Evolutionary conservation across 805 yeast genomes (phyloP), one percentile per base, ranked within the genome.

Genomic region (Myxozyma sirexii): DNA sequence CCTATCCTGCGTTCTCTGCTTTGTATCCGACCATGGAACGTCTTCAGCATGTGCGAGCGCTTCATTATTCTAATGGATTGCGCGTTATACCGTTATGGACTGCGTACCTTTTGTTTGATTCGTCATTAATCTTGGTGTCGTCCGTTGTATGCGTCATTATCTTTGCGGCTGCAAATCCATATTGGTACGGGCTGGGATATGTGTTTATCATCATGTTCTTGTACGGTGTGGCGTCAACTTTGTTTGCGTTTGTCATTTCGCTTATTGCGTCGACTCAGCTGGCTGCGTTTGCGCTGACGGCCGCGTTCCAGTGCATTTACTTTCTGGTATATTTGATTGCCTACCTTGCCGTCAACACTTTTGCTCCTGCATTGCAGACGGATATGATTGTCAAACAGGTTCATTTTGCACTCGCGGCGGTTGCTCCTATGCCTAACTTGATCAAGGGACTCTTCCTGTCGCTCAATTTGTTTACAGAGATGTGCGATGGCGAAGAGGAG

Each of bases 1-100:
- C 71, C 3, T 74, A 69, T 21, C 76, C 76, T 7, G 76, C 76
- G 0, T 72, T 73, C 54, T 61, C 70, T 3, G 65, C 72, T 1
- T 59, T 73, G 27, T 73, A 73, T 53, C 76, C 76, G 1, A 74
- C 76, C 2, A 71, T 60, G 65, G 76, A 73, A 56, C 67, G 76
- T 12, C 59, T 73, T 19, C 67, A 69, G 39, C 68, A 65, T 42
- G 75, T 73, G 15, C 64, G 76, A 29, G 74, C 75, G 2, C 68
- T 73, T 68, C 75, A 73, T n/a, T 73, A 73, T 54, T 74, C 76
- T n/a, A 73, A 73, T 59, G 76, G 76, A 17, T 60, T 73, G 27
- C 61, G 70, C 17, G 71, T 71, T 1, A 54, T 70, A 15, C 75
- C 76, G 4, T 54, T 73, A 26, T 73, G 76, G 76, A 47, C 66